A percentile compares a stretch with the other conserved stretches of the same genome.
Conservation (phyloP, 192 early-diverging fungal genomes). For the Coemansia sp. region DNA sequence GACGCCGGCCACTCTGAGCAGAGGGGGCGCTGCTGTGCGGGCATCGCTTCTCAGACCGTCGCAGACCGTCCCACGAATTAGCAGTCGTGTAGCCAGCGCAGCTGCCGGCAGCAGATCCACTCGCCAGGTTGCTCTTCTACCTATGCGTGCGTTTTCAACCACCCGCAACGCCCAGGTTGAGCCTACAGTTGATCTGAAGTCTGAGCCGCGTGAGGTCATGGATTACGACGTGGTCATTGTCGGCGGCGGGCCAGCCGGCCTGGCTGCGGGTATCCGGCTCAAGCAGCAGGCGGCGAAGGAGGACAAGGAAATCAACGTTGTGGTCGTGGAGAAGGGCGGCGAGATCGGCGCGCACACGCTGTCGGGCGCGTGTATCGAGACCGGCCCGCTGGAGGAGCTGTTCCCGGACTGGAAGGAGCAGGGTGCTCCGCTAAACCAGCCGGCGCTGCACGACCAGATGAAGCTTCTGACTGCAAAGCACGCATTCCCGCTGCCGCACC, state of each 20-base stretch:
- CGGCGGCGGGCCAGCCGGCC: constrained; percentile 89
- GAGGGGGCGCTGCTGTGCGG: too few relatives aligned
- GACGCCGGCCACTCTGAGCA: too few relatives aligned
- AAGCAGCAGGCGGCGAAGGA: constrained; percentile 85
- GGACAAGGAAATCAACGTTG: constrained; percentile 78
- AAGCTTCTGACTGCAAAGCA: constrained; percentile 70
- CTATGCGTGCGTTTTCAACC: constrained; percentile 6
- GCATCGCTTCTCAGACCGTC: too few relatives aligned
- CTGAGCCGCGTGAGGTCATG: constrained; percentile 66
- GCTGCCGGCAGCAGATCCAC: neutral
- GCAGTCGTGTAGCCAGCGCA: too few relatives aligned
- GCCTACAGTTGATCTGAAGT: constrained; percentile 38
- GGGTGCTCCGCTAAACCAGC: constrained; percentile 87
- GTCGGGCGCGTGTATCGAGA: constrained; percentile 92
- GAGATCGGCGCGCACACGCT: constrained; percentile 95
- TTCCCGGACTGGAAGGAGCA: constrained; percentile 97
- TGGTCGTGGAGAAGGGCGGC: constrained; percentile 89
- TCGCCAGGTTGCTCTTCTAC: neutral
- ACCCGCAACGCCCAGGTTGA: constrained; percentile 12
- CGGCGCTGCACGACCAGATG: constrained; percentile 81
- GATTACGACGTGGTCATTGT: constrained; percentile 96
- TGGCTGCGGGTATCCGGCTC: constrained; percentile 91
- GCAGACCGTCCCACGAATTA: too few relatives aligned
- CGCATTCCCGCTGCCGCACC: constrained; percentile 82
- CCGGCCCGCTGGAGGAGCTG: constrained; percentile 86